phyloP scores from a whole-genome alignment of 257 asterid species.

The Solanum arcanum region DNA sequence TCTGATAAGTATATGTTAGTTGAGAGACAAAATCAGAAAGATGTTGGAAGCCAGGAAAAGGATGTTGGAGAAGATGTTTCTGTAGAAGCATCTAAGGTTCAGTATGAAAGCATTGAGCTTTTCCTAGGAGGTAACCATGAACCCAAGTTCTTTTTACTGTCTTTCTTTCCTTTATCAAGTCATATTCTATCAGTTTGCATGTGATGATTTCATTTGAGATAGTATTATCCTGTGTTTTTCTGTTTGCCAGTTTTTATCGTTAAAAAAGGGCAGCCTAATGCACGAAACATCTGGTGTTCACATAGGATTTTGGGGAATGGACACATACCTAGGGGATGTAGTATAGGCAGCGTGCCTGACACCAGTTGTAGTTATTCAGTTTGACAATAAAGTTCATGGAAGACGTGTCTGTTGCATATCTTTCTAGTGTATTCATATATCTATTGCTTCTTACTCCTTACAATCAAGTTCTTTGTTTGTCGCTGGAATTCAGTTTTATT shows the following conservation, averaged over 20 bases:
- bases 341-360: not conserved
- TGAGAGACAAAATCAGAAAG: slow-evolving; percentile 33
- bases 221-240: not conserved
- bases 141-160: not conserved
- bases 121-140: slow-evolving; percentile 62
- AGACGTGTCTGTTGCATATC: not conserved
- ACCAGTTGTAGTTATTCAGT: not conserved
- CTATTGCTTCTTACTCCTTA: not conserved
- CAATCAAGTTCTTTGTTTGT: not conserved
- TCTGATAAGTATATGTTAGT: slow-evolving; percentile 54
- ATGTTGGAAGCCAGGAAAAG: slow-evolving; percentile 26
- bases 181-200: not conserved
- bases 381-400: not conserved
- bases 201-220: not conserved
- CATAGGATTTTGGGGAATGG: not conserved
- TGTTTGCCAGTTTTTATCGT: not conserved
- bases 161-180: not conserved
- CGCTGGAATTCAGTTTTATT: not conserved
- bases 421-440: not conserved
- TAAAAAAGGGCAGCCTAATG: not conserved
- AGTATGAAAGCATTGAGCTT: slow-evolving; percentile 50
- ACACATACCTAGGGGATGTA: not conserved
- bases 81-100: slow-evolving; percentile 23
- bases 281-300: not conserved
- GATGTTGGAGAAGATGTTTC: slow-evolving; percentile 17